These are phyloP conservation scores for Lactarius tabidus DNA, from an alignment of 768 basidiomycete species.

Conservation along the genomic window DNA sequence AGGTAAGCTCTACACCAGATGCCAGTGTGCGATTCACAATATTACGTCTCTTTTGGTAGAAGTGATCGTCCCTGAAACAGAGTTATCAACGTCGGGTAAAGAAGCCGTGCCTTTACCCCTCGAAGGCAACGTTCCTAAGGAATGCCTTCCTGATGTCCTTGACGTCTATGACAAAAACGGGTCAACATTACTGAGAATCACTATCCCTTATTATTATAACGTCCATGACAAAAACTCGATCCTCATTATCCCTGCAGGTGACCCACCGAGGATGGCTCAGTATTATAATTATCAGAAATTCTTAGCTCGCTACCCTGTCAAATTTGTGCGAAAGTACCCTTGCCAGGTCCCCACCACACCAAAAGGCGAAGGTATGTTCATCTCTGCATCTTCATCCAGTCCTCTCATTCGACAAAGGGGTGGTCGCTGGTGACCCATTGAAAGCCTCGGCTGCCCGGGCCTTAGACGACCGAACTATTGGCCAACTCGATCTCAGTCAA, in stretches of 20 bases:
- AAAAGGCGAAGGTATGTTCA: constrained; percentile 4
- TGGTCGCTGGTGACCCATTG: no score
- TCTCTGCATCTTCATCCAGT: neutral
- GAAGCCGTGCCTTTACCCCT: neutral
- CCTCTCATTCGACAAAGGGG: neutral
- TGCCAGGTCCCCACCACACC: neutral
- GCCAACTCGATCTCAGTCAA: constrained; percentile 42
- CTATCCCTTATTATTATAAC: no score
- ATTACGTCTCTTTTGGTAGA: neutral
- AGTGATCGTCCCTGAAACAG: neutral
- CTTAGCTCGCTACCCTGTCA: neutral
- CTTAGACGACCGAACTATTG: neutral
- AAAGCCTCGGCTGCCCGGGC: neutral
- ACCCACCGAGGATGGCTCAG: neutral
- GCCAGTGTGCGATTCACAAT: no score
- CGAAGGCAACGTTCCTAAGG: constrained; percentile 1
- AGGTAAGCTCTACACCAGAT: no score
- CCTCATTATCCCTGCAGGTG: no score
- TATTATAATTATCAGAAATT: neutral
- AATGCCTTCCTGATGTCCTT: constrained; percentile 11
- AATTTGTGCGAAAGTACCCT: constrained; percentile 3
- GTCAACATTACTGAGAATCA: neutral
- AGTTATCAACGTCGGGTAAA: neutral
- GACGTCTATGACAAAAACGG: neutral
- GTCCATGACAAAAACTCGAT: neutral